Percentiles rank a stretch among this genome's conserved stretches.
Conservation (phyloP, 305 asterid species). For the Fraxinus sp. region DNA sequence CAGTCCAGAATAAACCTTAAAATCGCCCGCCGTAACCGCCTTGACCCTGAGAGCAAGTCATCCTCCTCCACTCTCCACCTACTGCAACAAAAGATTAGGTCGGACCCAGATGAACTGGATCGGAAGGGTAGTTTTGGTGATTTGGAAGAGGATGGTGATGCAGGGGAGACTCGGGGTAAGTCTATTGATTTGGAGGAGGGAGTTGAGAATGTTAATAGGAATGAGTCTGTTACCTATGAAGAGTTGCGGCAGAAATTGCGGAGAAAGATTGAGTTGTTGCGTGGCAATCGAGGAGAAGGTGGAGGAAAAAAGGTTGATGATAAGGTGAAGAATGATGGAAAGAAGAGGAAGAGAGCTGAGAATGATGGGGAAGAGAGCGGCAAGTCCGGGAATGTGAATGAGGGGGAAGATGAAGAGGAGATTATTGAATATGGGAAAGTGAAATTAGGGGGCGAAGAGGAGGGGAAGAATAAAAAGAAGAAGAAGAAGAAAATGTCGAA, state of each 20-base stretch:
- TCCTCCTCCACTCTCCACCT: constrained; percentile 50
- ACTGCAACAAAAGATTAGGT: constrained; percentile 33
- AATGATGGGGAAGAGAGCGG: constrained; percentile 31
- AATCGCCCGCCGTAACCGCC: constrained; percentile 77
- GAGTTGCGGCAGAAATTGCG: constrained; percentile 62
- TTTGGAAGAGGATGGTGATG: constrained; percentile 23
- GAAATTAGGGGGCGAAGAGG: constrained; percentile 61
- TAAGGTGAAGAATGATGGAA: constrained; percentile 26
- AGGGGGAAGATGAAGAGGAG: constrained; percentile 47
- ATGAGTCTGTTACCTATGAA: constrained; percentile 65
- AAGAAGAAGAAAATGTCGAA: constrained; percentile 61
- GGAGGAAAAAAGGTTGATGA: constrained; percentile 22
- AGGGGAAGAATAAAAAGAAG: constrained; percentile 33
- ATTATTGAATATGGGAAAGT: constrained; percentile 79
- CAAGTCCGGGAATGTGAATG: constrained; percentile 26
- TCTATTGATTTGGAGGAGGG: constrained; percentile 35
- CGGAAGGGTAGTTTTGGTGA: constrained; percentile 4
- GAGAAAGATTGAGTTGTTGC: constrained; percentile 56
- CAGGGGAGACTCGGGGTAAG: constrained; percentile 15
- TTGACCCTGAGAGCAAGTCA: constrained; percentile 67
- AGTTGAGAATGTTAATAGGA: constrained; percentile 7
- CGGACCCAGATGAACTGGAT: constrained; percentile 5
- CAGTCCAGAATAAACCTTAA: constrained; percentile 59
- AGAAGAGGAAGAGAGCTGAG: constrained; percentile 40
- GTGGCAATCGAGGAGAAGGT: constrained; percentile 65